Base-by-base conservation (phyloP, 768 basidiomycete genomes). In the Podaxis pistillaris region DNA sequence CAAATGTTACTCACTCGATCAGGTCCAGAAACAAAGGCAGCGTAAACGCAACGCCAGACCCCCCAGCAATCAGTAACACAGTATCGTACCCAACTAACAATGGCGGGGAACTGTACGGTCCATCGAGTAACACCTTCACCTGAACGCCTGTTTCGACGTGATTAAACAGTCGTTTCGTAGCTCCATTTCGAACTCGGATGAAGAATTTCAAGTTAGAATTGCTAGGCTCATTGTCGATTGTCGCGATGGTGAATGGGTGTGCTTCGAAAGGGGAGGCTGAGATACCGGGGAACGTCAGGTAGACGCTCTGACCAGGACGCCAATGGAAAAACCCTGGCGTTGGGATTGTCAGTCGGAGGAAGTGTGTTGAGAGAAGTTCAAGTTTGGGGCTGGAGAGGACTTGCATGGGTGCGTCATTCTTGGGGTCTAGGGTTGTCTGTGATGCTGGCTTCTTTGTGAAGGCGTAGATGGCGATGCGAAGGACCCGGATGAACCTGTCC, bases 171-270 rank as follows among this genome's bases (percentile, higher is more conserved):
- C 79, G 75, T 66, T 76, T 78, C 3, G 89, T 90, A 68, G 89
- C 85, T 0, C 90, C 89, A 17, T 77, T 72, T 40, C 81, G 75
- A 17, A 85, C 85, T 17, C 85, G 79, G 63, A 90, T 73, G 53
- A 90, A 71, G 72, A 90, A 89, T 1, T 77, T 74, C 15, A 89
- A 71, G 28, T 79, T 64, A 1, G 36, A 49, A 49, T 68, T 63
- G 1, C 56, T 56, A 1, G 50, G 30, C 15, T 57, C 57, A n/a
- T 64, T 55, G 13, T 78, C 74, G 7, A 79, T 68, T n/a, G 74
- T 82, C 5, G 83, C 75, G 59, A 88, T 86, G 0, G 86, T 86
- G 71, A 88, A 88, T 1, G 87, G 87, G 63, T 88, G 87, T 0
- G 83, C 71, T 69, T 88, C 83, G 33, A 81, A 77, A 4, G 81